phyloP scores from a whole-genome alignment of 352 stramenopile species.

The Phytopythium mirpurense region DNA sequence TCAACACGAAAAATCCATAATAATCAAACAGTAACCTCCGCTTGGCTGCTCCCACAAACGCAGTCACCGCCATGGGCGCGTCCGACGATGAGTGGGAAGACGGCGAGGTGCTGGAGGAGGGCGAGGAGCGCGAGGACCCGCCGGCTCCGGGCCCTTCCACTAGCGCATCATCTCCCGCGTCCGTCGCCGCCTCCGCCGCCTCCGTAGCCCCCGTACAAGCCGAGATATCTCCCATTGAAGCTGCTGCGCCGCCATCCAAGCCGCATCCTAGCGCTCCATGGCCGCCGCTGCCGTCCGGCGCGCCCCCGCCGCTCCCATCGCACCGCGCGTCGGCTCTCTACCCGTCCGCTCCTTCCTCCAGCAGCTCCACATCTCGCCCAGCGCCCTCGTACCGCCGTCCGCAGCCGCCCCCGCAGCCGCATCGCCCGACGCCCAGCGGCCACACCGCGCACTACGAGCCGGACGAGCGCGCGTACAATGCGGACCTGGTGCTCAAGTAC shows the following conservation, averaged over 20 bases:
- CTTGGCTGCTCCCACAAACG: too few species aligned
- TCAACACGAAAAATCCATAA: too few species aligned
- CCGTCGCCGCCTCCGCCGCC: not conserved
- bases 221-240: not conserved
- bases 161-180: not conserved
- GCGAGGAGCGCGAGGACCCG: constrained; percentile 27
- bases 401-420: constrained; percentile 11
- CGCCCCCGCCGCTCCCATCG: constrained; percentile 2
- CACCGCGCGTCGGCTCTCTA: constrained; percentile 13
- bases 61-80: not conserved
- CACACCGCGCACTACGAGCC: constrained; percentile 11
- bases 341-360: too few species aligned
- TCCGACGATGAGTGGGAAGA: constrained; percentile 52
- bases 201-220: constrained; percentile 7
- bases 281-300: not conserved
- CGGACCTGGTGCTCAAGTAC: constrained; percentile 63
- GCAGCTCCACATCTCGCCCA: too few species aligned
- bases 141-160: not conserved
- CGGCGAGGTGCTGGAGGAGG: constrained; percentile 69
- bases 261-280: not conserved
- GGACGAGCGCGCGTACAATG: constrained; percentile 43
- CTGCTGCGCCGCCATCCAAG: too few species aligned
- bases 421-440: constrained; percentile 7
- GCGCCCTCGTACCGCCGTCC: constrained; percentile 14
- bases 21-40: too few species aligned